Evolutionary conservation across 768 basidiomycete genomes (phyloP), one percentile per base, ranked within the genome.

Genomic region (Lactarius akahatsu): DNA sequence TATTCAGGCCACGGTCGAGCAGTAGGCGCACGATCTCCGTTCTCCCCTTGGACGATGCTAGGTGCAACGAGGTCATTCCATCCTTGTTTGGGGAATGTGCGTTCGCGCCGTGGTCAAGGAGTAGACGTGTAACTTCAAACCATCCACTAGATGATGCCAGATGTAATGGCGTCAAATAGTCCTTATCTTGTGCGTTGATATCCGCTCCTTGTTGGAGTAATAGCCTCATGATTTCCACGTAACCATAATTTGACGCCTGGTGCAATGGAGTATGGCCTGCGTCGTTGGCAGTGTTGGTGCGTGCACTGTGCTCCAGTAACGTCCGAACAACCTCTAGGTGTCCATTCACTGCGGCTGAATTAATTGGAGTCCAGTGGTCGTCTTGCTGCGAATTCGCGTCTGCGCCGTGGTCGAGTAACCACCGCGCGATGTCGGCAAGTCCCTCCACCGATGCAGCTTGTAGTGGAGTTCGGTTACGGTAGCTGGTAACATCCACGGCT

Each of bases 121-220:
- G 32, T 34, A 34, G 7, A 34, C 9, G 32, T 0, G 32, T 34
- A 34, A 9, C 9, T 1, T 9, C 32, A 9, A 34, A 34, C 32
- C 32, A 34, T 34, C 32, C 32, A 34, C 32, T 9, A 9, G 32
- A 34, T 34, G 57, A 58, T 16, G 57, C 57, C 36, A 20, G 20
- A 23, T 58, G 57, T n/a, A 58, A 38, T 23, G 57, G 34, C 16
- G 36, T 58, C 6, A 11, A 23, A n/a, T 23, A 3, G 10, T 23
- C 7, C 13, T n/a, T 40, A 34, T 23, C 34, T 20, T n/a, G 59
- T 32, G 30, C 18, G n/a, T 10, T 28, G 4, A 34, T 34, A 38
- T 55, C 55, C 16, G 62, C 62, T 2, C 62, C 62, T 8, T 38
- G 54, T 10, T 45, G 10, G 3, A 57, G 41, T 18, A 63, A 55